Percentiles rank a stretch among this genome's conserved stretches.
These are phyloP conservation scores for Tolypocladium nubicola DNA, from an alignment of 2,329 filamentous ascomycete species.

Conservation along the genomic window DNA sequence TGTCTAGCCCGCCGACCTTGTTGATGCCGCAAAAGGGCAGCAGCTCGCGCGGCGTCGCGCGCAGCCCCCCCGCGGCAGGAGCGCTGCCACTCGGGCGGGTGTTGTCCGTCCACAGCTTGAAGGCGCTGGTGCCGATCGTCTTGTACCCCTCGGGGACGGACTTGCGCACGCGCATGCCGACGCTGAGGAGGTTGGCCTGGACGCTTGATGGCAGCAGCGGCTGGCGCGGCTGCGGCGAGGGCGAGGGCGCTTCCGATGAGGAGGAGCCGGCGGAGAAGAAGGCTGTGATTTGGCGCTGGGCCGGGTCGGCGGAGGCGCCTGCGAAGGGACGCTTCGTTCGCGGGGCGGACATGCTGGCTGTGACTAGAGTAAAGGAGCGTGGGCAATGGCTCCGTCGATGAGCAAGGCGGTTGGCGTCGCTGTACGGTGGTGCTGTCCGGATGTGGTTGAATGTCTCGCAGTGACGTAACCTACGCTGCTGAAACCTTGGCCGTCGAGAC, in stretches of 20 bases:
- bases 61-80: conserved; percentile 5
- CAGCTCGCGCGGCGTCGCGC: conserved; percentile 45
- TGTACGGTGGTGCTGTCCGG: not conserved
- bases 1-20: conserved; percentile 58
- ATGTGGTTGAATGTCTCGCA: not conserved
- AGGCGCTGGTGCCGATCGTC: conserved; percentile 43
- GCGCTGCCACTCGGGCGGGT: conserved; percentile 3
- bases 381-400: not conserved
- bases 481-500: not conserved
- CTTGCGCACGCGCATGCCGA: conserved; percentile 92
- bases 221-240: conserved; percentile 16
- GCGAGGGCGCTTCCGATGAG: conserved; percentile 22
- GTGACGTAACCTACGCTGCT: not conserved
- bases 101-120: conserved; percentile 38
- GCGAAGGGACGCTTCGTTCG: conserved; percentile 52
- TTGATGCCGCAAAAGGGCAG: conserved; percentile 73
- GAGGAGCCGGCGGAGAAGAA: conserved; percentile 40
- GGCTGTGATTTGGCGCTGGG: conserved; percentile 53
- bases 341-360: conserved; percentile 36
- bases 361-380: not conserved
- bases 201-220: conserved; percentile 52
- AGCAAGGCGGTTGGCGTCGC: not conserved
- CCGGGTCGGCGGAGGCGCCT: conserved; percentile 45
- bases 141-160: conserved; percentile 91
- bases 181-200: conserved; percentile 75